phyloP scores from a whole-genome alignment of 2,329 filamentous ascomycete species.

The Didymella pinodella region DNA sequence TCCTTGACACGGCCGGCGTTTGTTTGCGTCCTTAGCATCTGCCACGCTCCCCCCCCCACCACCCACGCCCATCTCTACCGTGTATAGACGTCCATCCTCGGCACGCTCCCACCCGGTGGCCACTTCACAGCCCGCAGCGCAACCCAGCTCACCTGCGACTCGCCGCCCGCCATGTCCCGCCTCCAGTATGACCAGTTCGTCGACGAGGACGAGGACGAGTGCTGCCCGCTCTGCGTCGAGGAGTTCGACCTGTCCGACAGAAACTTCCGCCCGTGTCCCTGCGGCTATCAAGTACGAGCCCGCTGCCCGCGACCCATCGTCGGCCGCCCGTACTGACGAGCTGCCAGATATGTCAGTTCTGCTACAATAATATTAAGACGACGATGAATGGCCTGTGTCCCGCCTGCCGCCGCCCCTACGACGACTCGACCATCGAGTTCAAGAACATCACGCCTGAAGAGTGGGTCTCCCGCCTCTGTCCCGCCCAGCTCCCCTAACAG shows the following conservation, averaged over 20 bases:
- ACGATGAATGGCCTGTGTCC: conserved; percentile 98
- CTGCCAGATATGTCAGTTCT: conserved; percentile 90
- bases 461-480: conserved; percentile 62
- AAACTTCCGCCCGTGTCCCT: conserved; percentile 96
- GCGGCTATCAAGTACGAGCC: conserved; percentile 87
- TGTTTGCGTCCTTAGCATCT: conserved; percentile 28
- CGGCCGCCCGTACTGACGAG: conserved; percentile 35
- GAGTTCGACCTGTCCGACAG: conserved; percentile 98
- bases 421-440: conserved; percentile 97
- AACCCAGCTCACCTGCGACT: conserved; percentile 19
- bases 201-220: conserved; percentile 61
- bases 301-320: conserved; percentile 32
- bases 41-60: conserved; percentile 5
- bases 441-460: conserved; percentile 95
- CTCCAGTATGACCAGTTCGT: conserved; percentile 62
- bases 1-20: conserved; percentile 45
- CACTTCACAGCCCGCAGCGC: conserved; percentile 34
- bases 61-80: neutral
- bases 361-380: conserved; percentile 98
- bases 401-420: conserved; percentile 94
- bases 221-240: conserved; percentile 95
- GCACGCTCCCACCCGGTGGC: conserved; percentile 28
- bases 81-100: neutral
- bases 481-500: conserved; percentile 32
- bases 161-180: conserved; percentile 54